Conservation (phyloP, 2,329 filamentous ascomycete species). For the Trichoderma citrinoviride region DNA sequence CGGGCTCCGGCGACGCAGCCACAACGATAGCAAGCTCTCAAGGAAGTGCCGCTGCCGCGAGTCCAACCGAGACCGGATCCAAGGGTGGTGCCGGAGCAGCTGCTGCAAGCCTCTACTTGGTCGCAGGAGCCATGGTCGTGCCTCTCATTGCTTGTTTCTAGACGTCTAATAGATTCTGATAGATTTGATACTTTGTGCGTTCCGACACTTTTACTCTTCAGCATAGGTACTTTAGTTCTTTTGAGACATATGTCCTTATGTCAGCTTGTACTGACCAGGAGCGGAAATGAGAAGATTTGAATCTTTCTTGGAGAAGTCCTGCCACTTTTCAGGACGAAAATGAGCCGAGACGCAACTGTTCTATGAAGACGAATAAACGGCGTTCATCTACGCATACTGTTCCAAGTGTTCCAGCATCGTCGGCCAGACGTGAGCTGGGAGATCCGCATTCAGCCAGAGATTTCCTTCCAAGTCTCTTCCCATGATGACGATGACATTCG, state of each 20-base stretch:
- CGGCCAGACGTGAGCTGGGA: not conserved
- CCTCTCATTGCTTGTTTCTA: not conserved
- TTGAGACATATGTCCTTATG: too few species aligned
- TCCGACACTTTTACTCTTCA: not conserved
- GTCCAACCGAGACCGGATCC: slow-evolving; percentile 2
- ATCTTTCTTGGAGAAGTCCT: too few species aligned
- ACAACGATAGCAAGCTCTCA: not conserved
- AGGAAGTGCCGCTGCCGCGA: not conserved
- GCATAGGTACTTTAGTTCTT: not conserved
- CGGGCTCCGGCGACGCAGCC: not conserved
- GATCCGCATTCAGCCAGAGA: not conserved
- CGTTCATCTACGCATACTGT: not conserved
- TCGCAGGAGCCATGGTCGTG: not conserved
- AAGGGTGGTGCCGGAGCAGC: not conserved
- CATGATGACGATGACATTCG: not conserved
- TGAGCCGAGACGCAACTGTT: too few species aligned
- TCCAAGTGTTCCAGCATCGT: not conserved
- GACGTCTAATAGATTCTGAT: not conserved
- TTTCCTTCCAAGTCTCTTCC: slow-evolving; percentile 4
- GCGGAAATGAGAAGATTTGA: too few species aligned
- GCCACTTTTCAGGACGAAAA: too few species aligned
- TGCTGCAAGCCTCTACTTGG: not conserved
- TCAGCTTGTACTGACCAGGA: too few species aligned
- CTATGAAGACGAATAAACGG: too few species aligned
- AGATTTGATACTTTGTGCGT: not conserved